Evolutionary conservation across 257 asterid species (phyloP).

Genomic region (Fraxinus quadrangulata): DNA sequence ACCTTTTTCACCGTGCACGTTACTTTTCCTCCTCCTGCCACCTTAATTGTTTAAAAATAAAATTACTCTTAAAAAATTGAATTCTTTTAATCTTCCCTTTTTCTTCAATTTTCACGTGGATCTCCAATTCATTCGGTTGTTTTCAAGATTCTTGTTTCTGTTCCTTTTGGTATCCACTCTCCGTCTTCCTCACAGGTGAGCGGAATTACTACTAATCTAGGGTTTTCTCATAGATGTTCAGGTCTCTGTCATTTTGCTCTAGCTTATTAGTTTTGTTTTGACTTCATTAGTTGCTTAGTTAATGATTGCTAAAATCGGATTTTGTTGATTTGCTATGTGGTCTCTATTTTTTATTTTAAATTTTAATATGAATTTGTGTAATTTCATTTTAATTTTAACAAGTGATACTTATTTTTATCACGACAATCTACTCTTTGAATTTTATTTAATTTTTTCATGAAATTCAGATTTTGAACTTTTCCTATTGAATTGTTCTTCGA

Average conservation of each 20-base stretch:
- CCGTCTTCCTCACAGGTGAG: background rate
- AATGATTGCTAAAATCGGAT: background rate
- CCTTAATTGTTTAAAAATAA: too few species aligned
- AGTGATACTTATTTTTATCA: background rate
- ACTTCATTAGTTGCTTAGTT: background rate
- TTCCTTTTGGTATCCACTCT: constrained; percentile 34
- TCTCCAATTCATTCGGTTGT: constrained; percentile 24
- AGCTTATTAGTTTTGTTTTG: background rate
- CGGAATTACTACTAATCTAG: constrained; percentile 5
- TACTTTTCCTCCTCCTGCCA: too few species aligned
- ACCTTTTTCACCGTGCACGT: too few species aligned
- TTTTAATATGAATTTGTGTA: background rate
- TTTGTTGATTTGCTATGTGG: background rate
- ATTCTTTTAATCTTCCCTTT: constrained; percentile 4
- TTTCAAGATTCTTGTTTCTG: constrained; percentile 28
- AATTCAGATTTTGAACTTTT: background rate
- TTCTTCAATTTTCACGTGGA: constrained; percentile 41
- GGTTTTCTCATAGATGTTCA: background rate
- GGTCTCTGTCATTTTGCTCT: background rate
- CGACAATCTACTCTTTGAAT: background rate
- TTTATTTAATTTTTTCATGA: background rate
- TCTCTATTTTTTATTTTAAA: background rate
- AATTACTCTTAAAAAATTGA: too few species aligned
- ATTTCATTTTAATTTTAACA: too few species aligned
- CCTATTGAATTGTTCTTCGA: background rate